These are phyloP conservation scores for Penicillium olsonii DNA, from an alignment of 2,329 filamentous ascomycete genomes.

Conservation along the genomic window DNA sequence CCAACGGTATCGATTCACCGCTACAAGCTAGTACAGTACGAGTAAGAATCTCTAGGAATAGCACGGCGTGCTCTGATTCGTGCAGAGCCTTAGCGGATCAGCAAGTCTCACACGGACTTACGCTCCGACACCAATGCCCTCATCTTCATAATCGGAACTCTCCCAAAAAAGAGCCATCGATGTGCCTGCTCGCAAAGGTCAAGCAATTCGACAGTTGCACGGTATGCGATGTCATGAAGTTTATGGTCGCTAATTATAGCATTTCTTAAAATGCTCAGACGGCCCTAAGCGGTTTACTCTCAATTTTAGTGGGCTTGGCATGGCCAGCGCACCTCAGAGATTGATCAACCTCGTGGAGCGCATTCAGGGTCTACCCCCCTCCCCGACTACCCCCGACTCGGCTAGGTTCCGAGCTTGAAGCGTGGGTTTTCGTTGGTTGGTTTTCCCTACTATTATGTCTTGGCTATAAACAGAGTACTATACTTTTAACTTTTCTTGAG, in stretches of 20 bases:
- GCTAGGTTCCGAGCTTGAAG: constrained; percentile 16
- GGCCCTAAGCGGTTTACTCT: constrained; percentile 1
- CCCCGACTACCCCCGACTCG: constrained; percentile 17
- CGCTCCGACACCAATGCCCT: not conserved
- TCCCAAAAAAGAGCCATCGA: too few relatives aligned
- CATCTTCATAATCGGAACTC: too few relatives aligned
- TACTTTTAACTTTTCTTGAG: not conserved
- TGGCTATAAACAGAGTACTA: not conserved
- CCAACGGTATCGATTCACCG: not conserved
- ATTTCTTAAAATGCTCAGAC: constrained; percentile 2
- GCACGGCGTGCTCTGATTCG: not conserved
- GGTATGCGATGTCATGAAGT: not conserved
- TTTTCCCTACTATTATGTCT: not conserved
- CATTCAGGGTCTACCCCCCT: constrained; percentile 4
- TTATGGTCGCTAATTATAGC: constrained; percentile 10
- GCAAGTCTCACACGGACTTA: not conserved
- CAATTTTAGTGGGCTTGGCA: not conserved
- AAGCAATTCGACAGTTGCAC: not conserved
- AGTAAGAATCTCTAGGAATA: not conserved
- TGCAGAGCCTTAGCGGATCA: not conserved
- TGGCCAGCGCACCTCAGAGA: not conserved
- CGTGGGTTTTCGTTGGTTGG: not conserved
- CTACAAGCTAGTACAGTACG: not conserved
- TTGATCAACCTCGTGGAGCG: constrained; percentile 11
- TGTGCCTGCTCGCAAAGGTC: not conserved